A percentile compares a stretch with the other conserved stretches of the same genome.
Conservation (phyloP, 768 basidiomycete species). For the Leccinum disarticulatum region DNA sequence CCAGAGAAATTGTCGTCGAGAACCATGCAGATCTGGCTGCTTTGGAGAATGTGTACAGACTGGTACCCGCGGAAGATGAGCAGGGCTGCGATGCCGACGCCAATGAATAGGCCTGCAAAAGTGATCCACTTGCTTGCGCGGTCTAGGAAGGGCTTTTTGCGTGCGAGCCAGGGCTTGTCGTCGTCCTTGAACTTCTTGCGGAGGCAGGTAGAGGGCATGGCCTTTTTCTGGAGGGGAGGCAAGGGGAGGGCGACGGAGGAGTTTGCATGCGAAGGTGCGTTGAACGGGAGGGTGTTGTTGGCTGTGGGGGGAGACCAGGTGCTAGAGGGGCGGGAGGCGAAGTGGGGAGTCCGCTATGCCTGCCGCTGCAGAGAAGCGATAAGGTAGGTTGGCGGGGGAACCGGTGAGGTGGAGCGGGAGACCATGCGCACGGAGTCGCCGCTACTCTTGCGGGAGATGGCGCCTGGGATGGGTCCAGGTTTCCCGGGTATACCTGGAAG, state of each 20-base stretch:
- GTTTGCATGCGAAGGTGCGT: constrained; percentile 29
- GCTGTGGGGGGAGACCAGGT: constrained; percentile 62
- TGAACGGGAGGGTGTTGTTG: constrained; percentile 22
- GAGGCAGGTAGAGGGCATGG: constrained; percentile 48
- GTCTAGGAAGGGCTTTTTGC: constrained; percentile 31
- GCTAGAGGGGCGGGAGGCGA: constrained; percentile 61
- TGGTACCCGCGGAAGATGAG: constrained; percentile 48
- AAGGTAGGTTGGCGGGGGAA: constrained; percentile 38
- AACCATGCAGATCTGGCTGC: constrained; percentile 42
- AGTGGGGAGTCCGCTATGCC: constrained; percentile 13
- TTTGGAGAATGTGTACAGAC: constrained; percentile 37
- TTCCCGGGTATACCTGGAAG: constrained; percentile 64
- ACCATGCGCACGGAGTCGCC: constrained; percentile 37
- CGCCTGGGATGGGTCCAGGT: constrained; percentile 57
- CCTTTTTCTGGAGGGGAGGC: constrained; percentile 40
- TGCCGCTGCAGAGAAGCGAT: constrained; percentile 32
- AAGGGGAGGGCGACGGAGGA: constrained; percentile 36
- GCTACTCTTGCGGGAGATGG: constrained; percentile 46
- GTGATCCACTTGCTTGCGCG: constrained; percentile 50
- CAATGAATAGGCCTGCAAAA: constrained; percentile 40
- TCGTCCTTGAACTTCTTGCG: constrained; percentile 47
- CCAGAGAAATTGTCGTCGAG: constrained; percentile 50
- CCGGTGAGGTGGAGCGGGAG: constrained; percentile 25
- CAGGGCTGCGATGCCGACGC: constrained; percentile 40
- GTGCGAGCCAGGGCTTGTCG: constrained; percentile 48